Conservation (phyloP, 192 early-diverging fungal species). For the Chytriomyces sp. region DNA sequence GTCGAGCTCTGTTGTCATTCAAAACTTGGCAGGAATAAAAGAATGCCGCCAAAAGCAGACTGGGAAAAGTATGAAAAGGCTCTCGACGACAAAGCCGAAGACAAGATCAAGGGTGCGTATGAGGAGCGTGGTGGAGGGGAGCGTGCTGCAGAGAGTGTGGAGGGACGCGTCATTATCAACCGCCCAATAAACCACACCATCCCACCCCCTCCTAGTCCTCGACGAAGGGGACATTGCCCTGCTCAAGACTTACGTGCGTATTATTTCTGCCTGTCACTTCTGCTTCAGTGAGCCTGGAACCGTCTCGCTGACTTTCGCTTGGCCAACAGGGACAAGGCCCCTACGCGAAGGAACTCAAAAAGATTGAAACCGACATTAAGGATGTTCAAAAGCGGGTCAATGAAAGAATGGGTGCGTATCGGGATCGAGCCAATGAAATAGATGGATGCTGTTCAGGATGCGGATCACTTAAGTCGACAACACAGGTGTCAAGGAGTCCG, state of each 20-base stretch:
- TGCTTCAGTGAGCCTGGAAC: neutral
- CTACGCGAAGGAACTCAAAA: slow-evolving; percentile 93
- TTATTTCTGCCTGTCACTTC: neutral
- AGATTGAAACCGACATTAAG: slow-evolving; percentile 92
- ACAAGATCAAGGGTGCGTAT: slow-evolving; percentile 72
- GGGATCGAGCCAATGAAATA: neutral
- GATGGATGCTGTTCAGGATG: neutral
- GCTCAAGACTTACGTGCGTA: slow-evolving; percentile 85
- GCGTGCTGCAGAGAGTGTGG: neutral
- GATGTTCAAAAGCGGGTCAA: slow-evolving; percentile 98
- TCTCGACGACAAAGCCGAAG: slow-evolving; percentile 76
- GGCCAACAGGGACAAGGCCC: slow-evolving; percentile 87
- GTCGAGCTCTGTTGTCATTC: neutral
- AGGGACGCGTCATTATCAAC: slow-evolving; percentile 5
- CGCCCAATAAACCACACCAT: neutral
- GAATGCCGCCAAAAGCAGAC: slow-evolving; percentile 85
- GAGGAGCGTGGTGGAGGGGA: neutral
- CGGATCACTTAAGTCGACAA: neutral
- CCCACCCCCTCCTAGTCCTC: slow-evolving; percentile 56
- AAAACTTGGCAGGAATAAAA: neutral
- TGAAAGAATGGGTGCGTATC: slow-evolving; percentile 87
- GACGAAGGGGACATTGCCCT: slow-evolving; percentile 92
- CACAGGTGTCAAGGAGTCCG: slow-evolving; percentile 94
- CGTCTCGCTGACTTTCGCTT: neutral
- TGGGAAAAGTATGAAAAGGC: slow-evolving; percentile 97